Conservation (phyloP, 371 early-diverging fungal species). For the Mortierella sp. region DNA sequence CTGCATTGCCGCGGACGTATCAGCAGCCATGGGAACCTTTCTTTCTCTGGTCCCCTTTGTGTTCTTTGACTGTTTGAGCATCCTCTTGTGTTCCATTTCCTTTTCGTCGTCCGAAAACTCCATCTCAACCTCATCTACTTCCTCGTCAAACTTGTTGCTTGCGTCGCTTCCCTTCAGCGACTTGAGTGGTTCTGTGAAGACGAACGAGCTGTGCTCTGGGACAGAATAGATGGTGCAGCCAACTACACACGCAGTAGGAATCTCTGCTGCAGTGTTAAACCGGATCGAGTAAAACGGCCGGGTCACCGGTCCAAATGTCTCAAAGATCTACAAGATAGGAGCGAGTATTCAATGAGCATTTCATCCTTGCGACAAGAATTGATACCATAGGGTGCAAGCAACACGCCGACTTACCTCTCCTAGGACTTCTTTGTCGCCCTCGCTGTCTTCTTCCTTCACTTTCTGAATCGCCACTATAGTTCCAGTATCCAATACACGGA, state of each 20-base stretch:
- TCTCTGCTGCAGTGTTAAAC: constrained; percentile 72
- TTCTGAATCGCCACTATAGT: constrained; percentile 70
- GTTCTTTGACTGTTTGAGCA: constrained; percentile 54
- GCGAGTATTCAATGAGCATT: not conserved
- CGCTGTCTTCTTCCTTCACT: constrained; percentile 1
- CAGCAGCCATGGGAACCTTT: constrained; percentile 24
- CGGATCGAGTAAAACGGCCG: constrained; percentile 87
- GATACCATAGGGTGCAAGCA: not conserved
- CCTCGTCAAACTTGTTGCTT: constrained; percentile 93
- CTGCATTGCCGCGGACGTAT: constrained; percentile 35
- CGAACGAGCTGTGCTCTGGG: constrained; percentile 69
- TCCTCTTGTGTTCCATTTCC: constrained; percentile 68
- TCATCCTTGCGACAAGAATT: not conserved
- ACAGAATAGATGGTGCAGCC: constrained; percentile 75
- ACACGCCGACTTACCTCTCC: constrained; percentile 67
- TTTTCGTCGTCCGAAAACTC: constrained; percentile 93
- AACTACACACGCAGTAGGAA: constrained; percentile 55
- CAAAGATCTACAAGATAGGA: constrained; percentile 70
- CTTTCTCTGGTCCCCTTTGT: constrained; percentile 32
- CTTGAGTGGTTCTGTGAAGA: constrained; percentile 73
- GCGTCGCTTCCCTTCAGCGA: constrained; percentile 89
- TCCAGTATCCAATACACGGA: constrained; percentile 80
- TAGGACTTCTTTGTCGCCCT: constrained; percentile 56
- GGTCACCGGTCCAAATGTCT: constrained; percentile 93
- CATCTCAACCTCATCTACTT: constrained; percentile 79